Base-by-base conservation (phyloP, 2,329 filamentous ascomycete species). In the Trichoderma sp. region DNA sequence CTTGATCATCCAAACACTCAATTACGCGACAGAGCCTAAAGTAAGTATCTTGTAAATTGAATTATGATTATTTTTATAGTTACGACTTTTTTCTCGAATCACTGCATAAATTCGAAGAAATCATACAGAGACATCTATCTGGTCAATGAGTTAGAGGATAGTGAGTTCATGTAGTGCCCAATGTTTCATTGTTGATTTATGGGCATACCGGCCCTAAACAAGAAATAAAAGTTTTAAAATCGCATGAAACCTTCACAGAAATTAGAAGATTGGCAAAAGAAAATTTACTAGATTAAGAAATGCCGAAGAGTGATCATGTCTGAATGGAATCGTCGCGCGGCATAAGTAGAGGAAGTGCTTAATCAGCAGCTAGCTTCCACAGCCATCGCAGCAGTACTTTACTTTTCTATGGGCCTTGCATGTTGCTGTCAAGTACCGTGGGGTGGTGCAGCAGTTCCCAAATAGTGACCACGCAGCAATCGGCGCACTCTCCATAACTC, bases 401-500 rank as follows among this genome's bases (percentile, higher is more conserved):
- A 11, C 6, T 34, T 32, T 34, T 32, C 18, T 60, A 60, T 34
- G 30, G 57, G 18, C 2, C 18, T 6, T 1, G 18, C 8, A 60
- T 32, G 3, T 21, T 32, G 4, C 8, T 7, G 7, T 1, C 28
- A 60, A 34, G 30, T 60, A 60, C 30, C 57, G 57, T 60, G 57
- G 30, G 57, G 18, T 60, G 57, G 15, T 34, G 21, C 26, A 11
- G 2, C 30, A 6, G 32, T 15, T 32, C 18, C 56, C 57, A 34
- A 76, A 74, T 76, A 72, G 72, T 70, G 74, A 70, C 75, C 75
- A 66, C 76, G 76, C 32, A 63, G 30, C 30, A 73, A 70, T 75
- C 73, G 53, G 70, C 72, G 73, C 26, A 61, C 8, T 64, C 43
- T 43, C 14, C 39, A 24, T 34, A 7, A 21, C 30, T 36, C 60